phyloP scores from a whole-genome alignment of 441 rosid genomes.

The Viola pubescens region DNA sequence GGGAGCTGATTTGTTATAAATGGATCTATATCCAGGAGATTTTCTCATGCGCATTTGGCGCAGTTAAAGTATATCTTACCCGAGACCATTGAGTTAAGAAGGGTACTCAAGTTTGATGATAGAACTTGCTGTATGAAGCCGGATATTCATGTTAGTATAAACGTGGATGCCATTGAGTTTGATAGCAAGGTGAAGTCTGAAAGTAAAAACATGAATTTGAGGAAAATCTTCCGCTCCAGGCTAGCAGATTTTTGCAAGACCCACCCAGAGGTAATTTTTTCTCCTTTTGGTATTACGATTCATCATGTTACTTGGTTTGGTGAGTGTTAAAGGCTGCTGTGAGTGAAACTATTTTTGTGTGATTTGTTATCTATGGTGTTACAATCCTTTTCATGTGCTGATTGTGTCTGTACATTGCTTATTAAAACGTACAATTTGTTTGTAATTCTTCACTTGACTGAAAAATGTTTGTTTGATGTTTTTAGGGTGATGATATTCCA shows the following conservation, averaged over 20 bases:
- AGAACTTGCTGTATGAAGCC: conserved; percentile 68
- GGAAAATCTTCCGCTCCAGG: conserved; percentile 51
- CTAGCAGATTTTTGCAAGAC: conserved; percentile 45
- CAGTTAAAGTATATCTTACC: conserved; percentile 67
- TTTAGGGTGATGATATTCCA: conserved; percentile 76
- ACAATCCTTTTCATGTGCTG: no score
- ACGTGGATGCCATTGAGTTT: conserved; percentile 38
- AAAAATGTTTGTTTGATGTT: conserved; percentile 7
- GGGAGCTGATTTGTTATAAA: not conserved
- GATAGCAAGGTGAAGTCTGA: conserved; percentile 28
- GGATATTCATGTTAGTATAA: conserved; percentile 53
- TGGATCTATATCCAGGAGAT: conserved; percentile 48
- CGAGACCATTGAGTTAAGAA: conserved; percentile 62
- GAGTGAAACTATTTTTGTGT: no score
- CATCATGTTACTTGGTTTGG: not conserved
- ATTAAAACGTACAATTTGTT: not conserved
- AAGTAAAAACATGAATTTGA: conserved; percentile 33
- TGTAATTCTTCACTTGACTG: conserved; percentile 2
- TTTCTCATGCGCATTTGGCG: conserved; percentile 57
- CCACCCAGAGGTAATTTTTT: conserved; percentile 54
- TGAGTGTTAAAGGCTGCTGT: not conserved
- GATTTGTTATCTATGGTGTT: no score
- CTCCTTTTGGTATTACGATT: not conserved
- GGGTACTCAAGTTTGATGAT: conserved; percentile 50
- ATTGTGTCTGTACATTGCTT: no score